phyloP scores from a whole-genome alignment of 805 yeast genomes.

The Pichia heedii region DNA sequence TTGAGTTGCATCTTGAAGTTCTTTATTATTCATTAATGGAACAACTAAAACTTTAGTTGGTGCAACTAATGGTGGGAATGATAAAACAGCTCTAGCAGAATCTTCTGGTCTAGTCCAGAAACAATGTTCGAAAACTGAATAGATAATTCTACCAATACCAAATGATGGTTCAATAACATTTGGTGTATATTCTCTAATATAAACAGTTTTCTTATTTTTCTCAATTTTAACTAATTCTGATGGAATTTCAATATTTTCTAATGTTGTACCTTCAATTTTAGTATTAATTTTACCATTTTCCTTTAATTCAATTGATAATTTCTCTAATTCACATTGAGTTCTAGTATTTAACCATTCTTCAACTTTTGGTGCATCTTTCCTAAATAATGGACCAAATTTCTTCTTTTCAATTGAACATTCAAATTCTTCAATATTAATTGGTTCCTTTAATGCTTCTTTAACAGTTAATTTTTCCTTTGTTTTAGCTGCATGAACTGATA shows the following conservation, averaged over 20 bases:
- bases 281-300: conserved; percentile 55
- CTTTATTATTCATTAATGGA: conserved; percentile 81
- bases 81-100: conserved; percentile 70
- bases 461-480: conserved; percentile 94
- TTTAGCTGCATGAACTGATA: conserved; percentile 88
- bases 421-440: conserved; percentile 69
- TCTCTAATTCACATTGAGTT: conserved; percentile 79
- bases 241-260: conserved; percentile 54
- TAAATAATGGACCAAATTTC: conserved; percentile 95
- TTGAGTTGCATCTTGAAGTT: conserved; percentile 65
- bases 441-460: conserved; percentile 80
- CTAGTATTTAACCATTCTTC: conserved; percentile 68
- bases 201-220: conserved; percentile 74
- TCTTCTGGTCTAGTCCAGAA: conserved; percentile 95
- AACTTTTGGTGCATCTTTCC: conserved; percentile 92
- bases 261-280: conserved; percentile 55
- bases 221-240: conserved; percentile 63
- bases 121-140: conserved; percentile 85
- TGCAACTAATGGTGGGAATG: conserved; percentile 92
- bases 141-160: conserved; percentile 96
- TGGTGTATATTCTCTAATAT: conserved; percentile 91
- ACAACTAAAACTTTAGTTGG: conserved; percentile 96
- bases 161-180: conserved; percentile 98
- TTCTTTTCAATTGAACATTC: conserved; percentile 89
- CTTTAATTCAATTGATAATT: conserved; percentile 59